These are phyloP conservation scores for Termitomyces heimii DNA, from an alignment of 768 basidiomycete species.

Conservation along the genomic window DNA sequence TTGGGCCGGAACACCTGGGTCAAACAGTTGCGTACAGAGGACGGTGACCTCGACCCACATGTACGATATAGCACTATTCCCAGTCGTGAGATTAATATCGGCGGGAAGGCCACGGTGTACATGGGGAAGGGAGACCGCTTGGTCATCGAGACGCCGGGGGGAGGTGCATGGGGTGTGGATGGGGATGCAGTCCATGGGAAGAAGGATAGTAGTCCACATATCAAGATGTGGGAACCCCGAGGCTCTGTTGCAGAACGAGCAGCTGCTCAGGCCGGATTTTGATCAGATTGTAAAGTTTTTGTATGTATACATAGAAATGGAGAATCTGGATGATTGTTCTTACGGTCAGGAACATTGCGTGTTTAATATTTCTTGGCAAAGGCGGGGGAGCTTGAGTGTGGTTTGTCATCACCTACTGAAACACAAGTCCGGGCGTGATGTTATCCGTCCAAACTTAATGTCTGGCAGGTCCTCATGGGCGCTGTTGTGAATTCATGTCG, in stretches of 20 bases:
- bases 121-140: conserved; percentile 87
- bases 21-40: conserved; percentile 57
- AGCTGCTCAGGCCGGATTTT: conserved; percentile 60
- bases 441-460: neutral
- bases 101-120: conserved; percentile 80
- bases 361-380: too few species aligned
- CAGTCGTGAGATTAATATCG: conserved; percentile 73
- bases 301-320: neutral
- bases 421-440: neutral
- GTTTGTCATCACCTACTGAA: neutral
- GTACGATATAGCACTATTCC: conserved; percentile 14
- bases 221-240: conserved; percentile 58
- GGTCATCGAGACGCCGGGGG: conserved; percentile 84
- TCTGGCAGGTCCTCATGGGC: neutral
- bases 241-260: conserved; percentile 64
- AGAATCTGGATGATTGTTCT: neutral
- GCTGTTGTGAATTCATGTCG: neutral
- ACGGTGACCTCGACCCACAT: conserved; percentile 56
- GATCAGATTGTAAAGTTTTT: neutral
- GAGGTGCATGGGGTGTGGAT: conserved; percentile 74
- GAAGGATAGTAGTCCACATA: conserved; percentile 26
- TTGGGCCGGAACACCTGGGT: conserved; percentile 88
- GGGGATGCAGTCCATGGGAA: conserved; percentile 20
- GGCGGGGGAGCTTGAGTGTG: neutral
- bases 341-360: neutral